Base-by-base conservation (phyloP, 2,329 filamentous ascomycete genomes). In the Sporothrix brasiliensis region DNA sequence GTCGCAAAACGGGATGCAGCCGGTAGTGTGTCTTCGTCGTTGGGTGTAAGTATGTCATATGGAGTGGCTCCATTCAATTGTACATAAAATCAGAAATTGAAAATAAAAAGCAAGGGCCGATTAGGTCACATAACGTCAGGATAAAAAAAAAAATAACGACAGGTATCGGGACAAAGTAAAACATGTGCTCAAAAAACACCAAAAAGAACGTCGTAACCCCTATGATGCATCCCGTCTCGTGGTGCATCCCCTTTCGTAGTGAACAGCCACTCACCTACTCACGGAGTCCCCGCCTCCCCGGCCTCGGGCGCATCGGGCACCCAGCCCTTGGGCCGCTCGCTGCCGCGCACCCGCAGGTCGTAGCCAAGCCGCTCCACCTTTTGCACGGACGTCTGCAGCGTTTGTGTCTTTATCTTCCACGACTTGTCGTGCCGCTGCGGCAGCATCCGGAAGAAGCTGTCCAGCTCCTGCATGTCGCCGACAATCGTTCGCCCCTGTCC, bases 311-410 rank as follows among this genome's bases (percentile, higher is more conserved):
- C 79, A 77, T 97, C 94, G 4, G 94, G 94, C 77, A 95, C 87
- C 94, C 94, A 98, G 0, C 94, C 94, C 77, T 91, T 92, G 0
- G 94, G 94, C 73, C 93, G 83, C 83, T 99, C 95, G 68, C 90
- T 92, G 0, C 94, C 94, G 68, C 95, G 85, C 27, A 99, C 92
- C 41, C 91, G 88, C 74, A 97, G 87, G 4, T 93, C 93, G 79
- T 98, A 99, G 41, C 93, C 89, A 30, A 94, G 87, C 74, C 88
- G 89, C 85, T 99, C 95, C 13, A 99, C 95, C 84, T 99, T 99
- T 77, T 91, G 89, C 34, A 99, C 93, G 79, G 93, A 96, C 77
- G 88, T 87, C 76, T 90, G 87, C 91, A 97, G 97, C 0, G 94
- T 91, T 53, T 89, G 88, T 81, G 93, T 87, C 85, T 99, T 99